Conservation (phyloP, 1,139 yeast species). For the Hyphopichia buzzinii region DNA sequence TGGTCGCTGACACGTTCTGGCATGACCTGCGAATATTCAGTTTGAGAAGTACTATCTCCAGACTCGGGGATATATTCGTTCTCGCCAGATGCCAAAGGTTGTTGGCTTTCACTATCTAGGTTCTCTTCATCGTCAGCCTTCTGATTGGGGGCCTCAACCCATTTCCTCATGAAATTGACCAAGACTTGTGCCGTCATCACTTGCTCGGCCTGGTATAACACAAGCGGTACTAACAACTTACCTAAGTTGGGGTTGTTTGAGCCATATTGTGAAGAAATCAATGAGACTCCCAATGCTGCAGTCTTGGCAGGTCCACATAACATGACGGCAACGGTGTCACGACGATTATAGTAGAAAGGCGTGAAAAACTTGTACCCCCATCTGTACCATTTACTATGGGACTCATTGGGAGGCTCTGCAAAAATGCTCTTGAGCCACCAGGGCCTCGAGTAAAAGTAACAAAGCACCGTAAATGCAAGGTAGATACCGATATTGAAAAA, state of each 20-base stretch:
- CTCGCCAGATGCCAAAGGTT: too few relatives aligned
- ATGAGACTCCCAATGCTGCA: conserved; percentile 85
- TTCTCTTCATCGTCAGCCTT: conserved; percentile 12
- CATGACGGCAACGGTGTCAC: conserved; percentile 76
- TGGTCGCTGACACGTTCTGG: background rate
- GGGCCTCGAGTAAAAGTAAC: conserved; percentile 64
- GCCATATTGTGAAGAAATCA: conserved; percentile 79
- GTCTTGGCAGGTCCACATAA: conserved; percentile 92
- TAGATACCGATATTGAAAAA: conserved; percentile 81
- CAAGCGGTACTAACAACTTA: conserved; percentile 72
- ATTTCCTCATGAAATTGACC: conserved; percentile 60
- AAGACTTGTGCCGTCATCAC: conserved; percentile 73
- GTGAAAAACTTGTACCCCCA: conserved; percentile 40
- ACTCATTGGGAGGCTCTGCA: conserved; percentile 43
- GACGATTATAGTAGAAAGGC: conserved; percentile 69
- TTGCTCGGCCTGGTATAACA: conserved; percentile 82
- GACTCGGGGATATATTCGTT: background rate
- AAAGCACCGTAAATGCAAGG: conserved; percentile 65
- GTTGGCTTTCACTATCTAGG: background rate
- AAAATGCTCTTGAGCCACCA: conserved; percentile 45
- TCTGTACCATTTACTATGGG: conserved; percentile 42
- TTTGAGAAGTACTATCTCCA: background rate
- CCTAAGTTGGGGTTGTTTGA: conserved; percentile 60
- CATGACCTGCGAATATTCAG: background rate
- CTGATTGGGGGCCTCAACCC: conserved; percentile 52